These are phyloP conservation scores for Mortierella sp. DNA, from an alignment of 371 early-diverging fungal species.

Conservation along the genomic window DNA sequence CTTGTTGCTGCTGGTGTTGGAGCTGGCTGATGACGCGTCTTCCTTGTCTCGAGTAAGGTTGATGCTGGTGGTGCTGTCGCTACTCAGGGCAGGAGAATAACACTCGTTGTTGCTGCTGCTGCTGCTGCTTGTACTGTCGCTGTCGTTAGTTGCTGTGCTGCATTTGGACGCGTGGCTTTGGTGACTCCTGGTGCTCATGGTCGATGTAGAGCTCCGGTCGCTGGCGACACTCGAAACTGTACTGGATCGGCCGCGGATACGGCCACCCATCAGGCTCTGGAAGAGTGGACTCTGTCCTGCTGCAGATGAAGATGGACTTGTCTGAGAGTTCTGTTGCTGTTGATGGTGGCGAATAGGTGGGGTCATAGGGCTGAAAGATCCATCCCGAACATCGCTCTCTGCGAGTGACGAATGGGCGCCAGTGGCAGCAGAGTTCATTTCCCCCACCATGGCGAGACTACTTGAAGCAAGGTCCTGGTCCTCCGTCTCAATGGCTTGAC, in stretches of 20 bases:
- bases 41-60: background rate
- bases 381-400: background rate
- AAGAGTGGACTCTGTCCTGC: constrained; percentile 36
- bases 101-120: background rate
- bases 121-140: background rate
- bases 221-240: constrained; percentile 30
- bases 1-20: background rate
- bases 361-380: background rate
- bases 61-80: background rate
- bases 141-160: constrained; percentile 12
- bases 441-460: background rate
- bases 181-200: constrained; percentile 14
- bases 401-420: constrained; percentile 3
- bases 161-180: constrained; percentile 17
- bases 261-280: constrained; percentile 36
- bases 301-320: background rate
- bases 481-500: constrained; percentile 24
- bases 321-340: background rate
- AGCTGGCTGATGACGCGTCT: background rate
- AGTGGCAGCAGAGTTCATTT: background rate
- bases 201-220: constrained; percentile 13
- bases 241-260: constrained; percentile 26
- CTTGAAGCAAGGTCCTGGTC: background rate
- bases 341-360: background rate
- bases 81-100: background rate